Evolutionary conservation across 441 rosid genomes (phyloP).

Genomic region (Capsella rubella): DNA sequence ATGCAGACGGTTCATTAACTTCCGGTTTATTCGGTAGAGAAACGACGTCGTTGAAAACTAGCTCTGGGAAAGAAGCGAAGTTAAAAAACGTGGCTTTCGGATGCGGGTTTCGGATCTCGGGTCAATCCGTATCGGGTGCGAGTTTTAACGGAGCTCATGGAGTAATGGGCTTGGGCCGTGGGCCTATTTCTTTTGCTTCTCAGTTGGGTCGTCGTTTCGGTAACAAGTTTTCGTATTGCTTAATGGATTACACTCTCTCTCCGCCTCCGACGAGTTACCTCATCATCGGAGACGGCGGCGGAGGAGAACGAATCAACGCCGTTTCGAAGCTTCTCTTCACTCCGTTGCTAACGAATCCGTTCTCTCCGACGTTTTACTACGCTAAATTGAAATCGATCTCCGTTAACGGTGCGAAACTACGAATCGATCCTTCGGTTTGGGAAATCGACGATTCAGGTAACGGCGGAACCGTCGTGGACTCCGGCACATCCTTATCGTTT

Average conservation of each 20-base stretch:
- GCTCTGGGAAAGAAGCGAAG: conserved; percentile 50
- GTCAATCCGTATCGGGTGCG: conserved; percentile 66
- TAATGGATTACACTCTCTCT: conserved; percentile 76
- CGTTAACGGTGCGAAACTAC: conserved; percentile 57
- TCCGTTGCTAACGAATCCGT: conserved; percentile 61
- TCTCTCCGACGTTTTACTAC: conserved; percentile 79
- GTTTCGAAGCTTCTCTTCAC: conserved; percentile 52
- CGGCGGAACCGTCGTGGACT: conserved; percentile 87
- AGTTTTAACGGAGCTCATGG: conserved; percentile 81
- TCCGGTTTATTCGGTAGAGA: conserved; percentile 75
- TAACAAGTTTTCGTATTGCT: conserved; percentile 80
- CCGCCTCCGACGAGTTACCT: conserved; percentile 85
- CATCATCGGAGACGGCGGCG: conserved; percentile 52
- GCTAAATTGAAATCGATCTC: conserved; percentile 52
- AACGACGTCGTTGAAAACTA: conserved; percentile 60
- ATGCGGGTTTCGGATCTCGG: conserved; percentile 76
- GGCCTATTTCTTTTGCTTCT: conserved; percentile 75
- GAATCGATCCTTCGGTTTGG: conserved; percentile 74
- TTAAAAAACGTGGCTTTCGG: conserved; percentile 64
- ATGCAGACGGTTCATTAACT: conserved; percentile 73
- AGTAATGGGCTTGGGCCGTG: conserved; percentile 84
- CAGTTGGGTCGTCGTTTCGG: conserved; percentile 83
- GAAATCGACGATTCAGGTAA: conserved; percentile 64
- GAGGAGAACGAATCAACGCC: conserved; percentile 36
- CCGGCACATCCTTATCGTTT: conserved; percentile 78